phyloP scores from a whole-genome alignment of 345 rosid species.

The Salix brachista region DNA sequence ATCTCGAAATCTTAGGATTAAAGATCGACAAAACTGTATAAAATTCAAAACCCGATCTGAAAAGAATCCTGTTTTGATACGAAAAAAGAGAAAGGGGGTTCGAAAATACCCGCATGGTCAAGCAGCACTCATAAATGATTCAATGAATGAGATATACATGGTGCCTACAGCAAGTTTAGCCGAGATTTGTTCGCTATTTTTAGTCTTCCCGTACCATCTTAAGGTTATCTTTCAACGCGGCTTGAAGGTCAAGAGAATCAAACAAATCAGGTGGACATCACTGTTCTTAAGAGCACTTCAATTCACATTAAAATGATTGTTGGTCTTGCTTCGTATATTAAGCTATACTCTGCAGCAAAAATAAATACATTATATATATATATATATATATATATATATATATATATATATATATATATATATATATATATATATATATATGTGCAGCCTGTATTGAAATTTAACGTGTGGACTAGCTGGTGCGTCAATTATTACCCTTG shows the following conservation, averaged over 20 bases:
- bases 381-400: too few species aligned
- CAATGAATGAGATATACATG: not conserved
- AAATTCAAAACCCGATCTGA: too few species aligned
- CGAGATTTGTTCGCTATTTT: not conserved
- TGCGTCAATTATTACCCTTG: not conserved
- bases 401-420: too few species aligned
- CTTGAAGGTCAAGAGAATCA: not conserved
- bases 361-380: too few species aligned
- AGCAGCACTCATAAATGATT: not conserved
- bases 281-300: not conserved
- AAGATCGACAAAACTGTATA: too few species aligned
- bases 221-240: not conserved
- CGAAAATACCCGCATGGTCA: too few species aligned
- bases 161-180: not conserved
- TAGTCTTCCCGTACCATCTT: not conserved
- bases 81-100: too few species aligned
- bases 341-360: too few species aligned
- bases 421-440: too few species aligned
- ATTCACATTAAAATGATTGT: not conserved
- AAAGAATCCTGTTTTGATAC: too few species aligned
- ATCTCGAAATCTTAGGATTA: too few species aligned
- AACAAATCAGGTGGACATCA: not conserved
- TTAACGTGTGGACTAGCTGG: not conserved
- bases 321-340: not conserved
- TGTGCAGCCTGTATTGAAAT: not conserved